phyloP scores from a whole-genome alignment of 176 grass and related monocot genomes.

The Cenchrus fungigraminus region DNA sequence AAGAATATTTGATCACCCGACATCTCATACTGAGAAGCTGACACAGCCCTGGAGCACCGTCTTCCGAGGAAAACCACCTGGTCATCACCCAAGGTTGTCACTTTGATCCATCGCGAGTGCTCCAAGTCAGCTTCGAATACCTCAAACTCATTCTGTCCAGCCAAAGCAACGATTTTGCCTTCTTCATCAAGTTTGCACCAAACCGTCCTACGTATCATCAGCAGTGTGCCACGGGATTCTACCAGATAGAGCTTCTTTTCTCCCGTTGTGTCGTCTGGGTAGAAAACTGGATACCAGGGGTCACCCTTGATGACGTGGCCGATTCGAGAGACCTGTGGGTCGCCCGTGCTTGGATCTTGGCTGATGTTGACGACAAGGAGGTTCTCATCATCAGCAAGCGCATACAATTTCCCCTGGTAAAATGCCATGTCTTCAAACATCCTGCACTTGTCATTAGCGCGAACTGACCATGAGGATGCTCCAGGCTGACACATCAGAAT shows the following conservation, averaged over 20 bases:
- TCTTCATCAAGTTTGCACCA: not conserved
- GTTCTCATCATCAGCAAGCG: not conserved
- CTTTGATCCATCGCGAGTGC: not conserved
- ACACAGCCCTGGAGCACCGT: not conserved
- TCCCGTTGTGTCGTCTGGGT: not conserved
- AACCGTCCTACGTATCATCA: slow-evolving; percentile 25
- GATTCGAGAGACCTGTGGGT: slow-evolving; percentile 20
- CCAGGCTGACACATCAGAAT: slow-evolving; percentile 24
- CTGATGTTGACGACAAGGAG: not conserved
- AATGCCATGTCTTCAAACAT: not conserved
- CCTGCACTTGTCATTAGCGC: not conserved
- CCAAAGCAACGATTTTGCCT: not conserved
- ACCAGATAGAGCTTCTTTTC: slow-evolving; percentile 22
- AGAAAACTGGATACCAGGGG: not conserved
- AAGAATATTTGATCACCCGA: not conserved
- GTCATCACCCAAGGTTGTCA: slow-evolving; percentile 15
- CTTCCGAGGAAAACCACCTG: not conserved
- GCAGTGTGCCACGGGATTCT: not conserved
- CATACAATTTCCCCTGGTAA: not conserved
- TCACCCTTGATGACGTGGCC: slow-evolving; percentile 11
- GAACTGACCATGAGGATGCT: not conserved
- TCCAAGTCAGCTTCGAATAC: not conserved
- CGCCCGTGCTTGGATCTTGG: slow-evolving; percentile 12
- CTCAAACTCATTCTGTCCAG: slow-evolving; percentile 6
- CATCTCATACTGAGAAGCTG: not conserved